Base-by-base conservation (phyloP, 805 yeast genomes). In the Blastobotrys chiropterorum region DNA sequence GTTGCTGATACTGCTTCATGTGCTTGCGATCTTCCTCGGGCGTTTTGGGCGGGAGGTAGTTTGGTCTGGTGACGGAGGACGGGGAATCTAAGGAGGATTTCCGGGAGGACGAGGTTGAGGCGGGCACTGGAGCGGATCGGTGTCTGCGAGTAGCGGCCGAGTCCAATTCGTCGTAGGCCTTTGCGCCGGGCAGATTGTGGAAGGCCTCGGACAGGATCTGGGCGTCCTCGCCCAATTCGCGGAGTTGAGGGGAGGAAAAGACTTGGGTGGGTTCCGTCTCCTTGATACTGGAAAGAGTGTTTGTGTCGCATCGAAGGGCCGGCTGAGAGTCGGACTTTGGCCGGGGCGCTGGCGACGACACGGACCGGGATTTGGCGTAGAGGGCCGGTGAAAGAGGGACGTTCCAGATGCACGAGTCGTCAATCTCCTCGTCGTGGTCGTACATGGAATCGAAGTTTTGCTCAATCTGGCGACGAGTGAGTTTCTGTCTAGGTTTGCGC, bases 1-100 rank as follows among this genome's bases (percentile, higher is more conserved):
- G 62, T 45, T 63, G 57, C 49, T 80, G 77, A 52, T 77, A 80
- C 59, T 81, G 82, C 43, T 67, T 66, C 43, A 77, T 70, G 61
- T 85, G 90, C 53, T 74, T 78, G 26, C 64, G 50, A 15, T 77
- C 75, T 58, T 85, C 90, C 16, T 67, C 64, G 15, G 66, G 62
- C 21, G 77, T 66, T 62, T 85, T 85, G 44, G 89, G 87, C 0
- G 92, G 90, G 39, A 85, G 66, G 70, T 80, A 77, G 1, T 75
- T 66, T 21, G 86, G 90, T 50, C 92, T 68, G 0, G 90, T 82
- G 20, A 72, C 31, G 5, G 43, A 40, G 20, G 43, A 40, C 5
- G 38, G 19, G n/a, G 14, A 14, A 17, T 21, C 39, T 15, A 34
- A 15, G 2, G 34, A 20, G 11, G 30, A 8, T 11, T 7, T 15